A percentile compares a stretch with the other conserved stretches of the same genome.
Conservation (phyloP, 2,329 filamentous ascomycete species). For the Fusarium brachygibbosum region DNA sequence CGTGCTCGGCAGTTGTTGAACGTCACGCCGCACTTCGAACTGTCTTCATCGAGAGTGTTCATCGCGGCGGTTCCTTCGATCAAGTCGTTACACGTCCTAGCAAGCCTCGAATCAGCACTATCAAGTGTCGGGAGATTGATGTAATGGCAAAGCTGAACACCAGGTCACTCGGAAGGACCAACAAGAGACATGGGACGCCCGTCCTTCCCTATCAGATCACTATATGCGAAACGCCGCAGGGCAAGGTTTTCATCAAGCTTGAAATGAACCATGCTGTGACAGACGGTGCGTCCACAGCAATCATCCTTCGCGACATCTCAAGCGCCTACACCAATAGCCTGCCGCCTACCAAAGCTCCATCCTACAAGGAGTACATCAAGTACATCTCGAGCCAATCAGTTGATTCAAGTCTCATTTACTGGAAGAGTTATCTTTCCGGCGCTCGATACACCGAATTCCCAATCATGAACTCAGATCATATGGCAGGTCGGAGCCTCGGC, state of each 20-base stretch:
- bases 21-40: constrained; percentile 52
- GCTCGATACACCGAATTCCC: constrained; percentile 22
- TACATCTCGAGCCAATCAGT: constrained; percentile 26
- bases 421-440: constrained; percentile 30
- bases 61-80: constrained; percentile 43
- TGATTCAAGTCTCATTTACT: constrained; percentile 36
- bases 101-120: not conserved
- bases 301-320: constrained; percentile 50
- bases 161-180: constrained; percentile 32
- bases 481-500: not conserved
- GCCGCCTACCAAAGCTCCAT: not conserved
- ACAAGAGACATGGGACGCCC: constrained; percentile 22
- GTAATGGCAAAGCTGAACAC: constrained; percentile 43
- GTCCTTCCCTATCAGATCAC: constrained; percentile 45
- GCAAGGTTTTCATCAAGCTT: constrained; percentile 42
- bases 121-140: constrained; percentile 43
- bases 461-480: not conserved
- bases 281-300: constrained; percentile 52
- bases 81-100: constrained; percentile 47
- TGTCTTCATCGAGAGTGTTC: constrained; percentile 51
- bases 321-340: constrained; percentile 45
- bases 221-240: constrained; percentile 40
- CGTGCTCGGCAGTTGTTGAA: constrained; percentile 42
- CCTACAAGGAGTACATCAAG: constrained; percentile 42
- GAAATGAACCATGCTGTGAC: constrained; percentile 55